phyloP scores from a whole-genome alignment of 2,329 filamentous ascomycete species.

The Ophidiomyces ophidiicola region DNA sequence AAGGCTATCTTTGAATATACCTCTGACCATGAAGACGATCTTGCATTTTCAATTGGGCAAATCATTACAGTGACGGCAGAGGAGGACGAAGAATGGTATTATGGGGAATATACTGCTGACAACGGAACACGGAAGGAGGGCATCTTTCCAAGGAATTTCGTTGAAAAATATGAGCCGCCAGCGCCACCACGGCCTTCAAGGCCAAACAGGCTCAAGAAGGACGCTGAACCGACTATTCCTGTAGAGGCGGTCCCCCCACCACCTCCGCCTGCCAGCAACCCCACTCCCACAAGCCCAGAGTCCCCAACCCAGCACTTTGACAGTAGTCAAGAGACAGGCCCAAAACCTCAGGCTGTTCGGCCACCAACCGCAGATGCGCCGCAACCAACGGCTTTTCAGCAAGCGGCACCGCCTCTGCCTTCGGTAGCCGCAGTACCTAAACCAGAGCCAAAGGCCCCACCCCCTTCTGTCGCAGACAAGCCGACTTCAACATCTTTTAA shows the following conservation, averaged over 20 bases:
- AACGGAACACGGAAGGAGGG: slow-evolving; percentile 64
- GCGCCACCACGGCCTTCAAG: slow-evolving; percentile 77
- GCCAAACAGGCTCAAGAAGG: slow-evolving; percentile 55
- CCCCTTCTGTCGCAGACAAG: slow-evolving; percentile 57
- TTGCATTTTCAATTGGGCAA: slow-evolving; percentile 73
- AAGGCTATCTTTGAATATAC: slow-evolving; percentile 91
- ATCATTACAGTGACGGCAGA: slow-evolving; percentile 87
- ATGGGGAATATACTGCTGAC: slow-evolving; percentile 71
- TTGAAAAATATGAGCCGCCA: slow-evolving; percentile 86
- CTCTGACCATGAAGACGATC: slow-evolving; percentile 87
- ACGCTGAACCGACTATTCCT: slow-evolving; percentile 34
- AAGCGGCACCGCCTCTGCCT: slow-evolving; percentile 20
- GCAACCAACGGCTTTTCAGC: slow-evolving; percentile 15
- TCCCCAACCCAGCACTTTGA: slow-evolving; percentile 1
- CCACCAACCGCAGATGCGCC: slow-evolving; percentile 15
- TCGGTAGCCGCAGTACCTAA: slow-evolving; percentile 29
- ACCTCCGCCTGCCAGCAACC: slow-evolving; percentile 11
- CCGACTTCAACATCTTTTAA: slow-evolving; percentile 67
- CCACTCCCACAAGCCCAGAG: slow-evolving; percentile 23
- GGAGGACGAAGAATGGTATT: slow-evolving; percentile 91
- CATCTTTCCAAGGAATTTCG: slow-evolving; percentile 92
- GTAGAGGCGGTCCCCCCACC: slow-evolving; percentile 20
- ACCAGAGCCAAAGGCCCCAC: slow-evolving; percentile 47
- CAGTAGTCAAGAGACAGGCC: neutral
- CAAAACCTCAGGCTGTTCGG: slow-evolving; percentile 16